Percentiles rank a stretch among this genome's conserved stretches.
Conservation (phyloP, 257 asterid genomes). For the Haberlea rhodopensis region DNA sequence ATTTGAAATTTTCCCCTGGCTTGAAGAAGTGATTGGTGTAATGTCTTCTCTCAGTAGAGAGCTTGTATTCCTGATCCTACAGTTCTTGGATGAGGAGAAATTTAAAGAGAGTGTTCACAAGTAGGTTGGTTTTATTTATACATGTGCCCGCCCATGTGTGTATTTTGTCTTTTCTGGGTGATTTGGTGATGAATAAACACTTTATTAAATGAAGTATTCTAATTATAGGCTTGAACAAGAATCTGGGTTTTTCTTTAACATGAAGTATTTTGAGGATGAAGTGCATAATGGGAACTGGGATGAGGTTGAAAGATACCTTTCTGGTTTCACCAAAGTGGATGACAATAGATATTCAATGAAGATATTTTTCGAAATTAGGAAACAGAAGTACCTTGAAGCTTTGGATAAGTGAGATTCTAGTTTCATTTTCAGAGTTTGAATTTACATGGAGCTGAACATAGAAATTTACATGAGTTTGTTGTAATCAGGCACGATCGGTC, state of each 20-base stretch:
- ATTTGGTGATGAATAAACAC: slow-evolving; percentile 19
- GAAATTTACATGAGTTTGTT: slow-evolving; percentile 18
- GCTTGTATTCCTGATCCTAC: slow-evolving; percentile 55
- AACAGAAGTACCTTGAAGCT: slow-evolving; percentile 97
- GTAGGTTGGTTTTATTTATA: slow-evolving; percentile 31
- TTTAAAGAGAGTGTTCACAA: slow-evolving; percentile 59
- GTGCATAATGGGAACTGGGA: slow-evolving; percentile 95
- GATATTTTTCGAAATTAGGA: slow-evolving; percentile 91
- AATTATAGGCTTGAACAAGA: slow-evolving; percentile 89
- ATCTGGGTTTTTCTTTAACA: slow-evolving; percentile 93
- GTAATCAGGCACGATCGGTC: slow-evolving; percentile 70
- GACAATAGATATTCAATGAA: slow-evolving; percentile 97
- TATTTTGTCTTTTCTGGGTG: slow-evolving; percentile 37
- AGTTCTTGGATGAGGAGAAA: slow-evolving; percentile 56
- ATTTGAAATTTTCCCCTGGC: slow-evolving; percentile 36
- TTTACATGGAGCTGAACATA: slow-evolving; percentile 1
- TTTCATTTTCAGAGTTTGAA: slow-evolving; percentile 1
- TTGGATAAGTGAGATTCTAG: slow-evolving; percentile 66
- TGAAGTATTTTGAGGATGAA: slow-evolving; percentile 95
- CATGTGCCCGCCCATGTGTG: slow-evolving; percentile 33
- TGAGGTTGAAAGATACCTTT: slow-evolving; percentile 87
- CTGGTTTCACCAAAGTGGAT: slow-evolving; percentile 92
- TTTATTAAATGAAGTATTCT: slow-evolving; percentile 28
- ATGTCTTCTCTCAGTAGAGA: slow-evolving; percentile 90
- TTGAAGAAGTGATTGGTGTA: slow-evolving; percentile 52